These are phyloP conservation scores for Cordyceps sp. DNA, from an alignment of 2,329 filamentous ascomycete genomes.

Conservation along the genomic window DNA sequence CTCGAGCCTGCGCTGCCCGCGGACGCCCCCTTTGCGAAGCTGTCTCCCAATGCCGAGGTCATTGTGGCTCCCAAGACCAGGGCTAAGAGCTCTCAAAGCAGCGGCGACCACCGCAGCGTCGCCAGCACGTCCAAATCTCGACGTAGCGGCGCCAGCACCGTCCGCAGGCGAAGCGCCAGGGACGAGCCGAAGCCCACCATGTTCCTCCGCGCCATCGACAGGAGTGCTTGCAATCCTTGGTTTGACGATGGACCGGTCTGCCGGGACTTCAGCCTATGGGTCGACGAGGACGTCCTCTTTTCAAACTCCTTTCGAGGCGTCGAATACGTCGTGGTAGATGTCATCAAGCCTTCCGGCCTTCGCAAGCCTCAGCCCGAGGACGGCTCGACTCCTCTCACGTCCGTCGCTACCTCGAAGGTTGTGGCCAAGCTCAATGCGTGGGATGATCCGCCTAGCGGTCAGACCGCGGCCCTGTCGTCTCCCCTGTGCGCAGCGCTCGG, in stretches of 20 bases:
- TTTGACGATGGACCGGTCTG: slow-evolving; percentile 52
- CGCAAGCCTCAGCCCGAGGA: slow-evolving; percentile 54
- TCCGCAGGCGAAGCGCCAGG: slow-evolving; percentile 35
- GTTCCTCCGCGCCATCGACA: slow-evolving; percentile 69
- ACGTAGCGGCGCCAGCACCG: slow-evolving; percentile 60
- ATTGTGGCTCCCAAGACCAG: slow-evolving; percentile 91
- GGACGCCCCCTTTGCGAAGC: slow-evolving; percentile 70
- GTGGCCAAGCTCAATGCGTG: slow-evolving; percentile 63
- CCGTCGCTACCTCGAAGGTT: slow-evolving; percentile 34
- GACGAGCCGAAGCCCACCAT: slow-evolving; percentile 52
- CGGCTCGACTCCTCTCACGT: slow-evolving; percentile 38
- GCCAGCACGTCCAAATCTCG: slow-evolving; percentile 66
- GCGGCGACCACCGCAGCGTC: slow-evolving; percentile 65
- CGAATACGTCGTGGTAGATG: slow-evolving; percentile 64
- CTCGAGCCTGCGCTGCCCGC: slow-evolving; percentile 58
- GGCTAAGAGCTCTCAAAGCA: slow-evolving; percentile 46
- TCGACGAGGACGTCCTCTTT: slow-evolving; percentile 62
- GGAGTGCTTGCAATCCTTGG: slow-evolving; percentile 51
- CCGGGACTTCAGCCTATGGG: slow-evolving; percentile 58
- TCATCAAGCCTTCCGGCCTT: slow-evolving; percentile 69
- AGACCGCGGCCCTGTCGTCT: slow-evolving; percentile 64
- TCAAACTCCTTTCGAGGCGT: slow-evolving; percentile 59
- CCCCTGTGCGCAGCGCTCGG: slow-evolving; percentile 60
- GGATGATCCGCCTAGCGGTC: slow-evolving; percentile 74
- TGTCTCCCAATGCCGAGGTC: slow-evolving; percentile 86